Evolutionary conservation across 495 filamentous ascomycete genomes (phyloP).

Genomic region (Aspergillus asperescens): DNA sequence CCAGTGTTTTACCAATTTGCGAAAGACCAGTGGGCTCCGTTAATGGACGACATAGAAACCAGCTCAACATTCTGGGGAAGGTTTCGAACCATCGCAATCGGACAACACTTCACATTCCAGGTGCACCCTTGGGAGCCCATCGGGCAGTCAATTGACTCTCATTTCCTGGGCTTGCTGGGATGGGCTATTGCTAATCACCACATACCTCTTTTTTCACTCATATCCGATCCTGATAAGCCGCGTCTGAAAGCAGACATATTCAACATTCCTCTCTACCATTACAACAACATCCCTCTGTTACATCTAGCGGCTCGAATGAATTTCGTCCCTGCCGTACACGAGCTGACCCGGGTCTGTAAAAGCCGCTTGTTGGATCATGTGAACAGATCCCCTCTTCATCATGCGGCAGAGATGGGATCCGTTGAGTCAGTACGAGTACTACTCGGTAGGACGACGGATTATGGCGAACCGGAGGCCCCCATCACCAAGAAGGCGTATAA

Average conservation of each 20-base stretch:
- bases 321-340: not conserved
- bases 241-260: not conserved
- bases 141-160: not conserved
- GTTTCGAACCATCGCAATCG: not conserved
- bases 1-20: not conserved
- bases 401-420: not conserved
- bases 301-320: not conserved
- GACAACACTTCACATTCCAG: not conserved
- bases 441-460: too few relatives aligned
- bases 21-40: not conserved
- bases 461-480: too few relatives aligned
- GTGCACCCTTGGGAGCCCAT: not conserved
- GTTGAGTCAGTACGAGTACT: not conserved
- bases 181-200: not conserved
- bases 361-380: not conserved
- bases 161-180: not conserved
- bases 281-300: not conserved
- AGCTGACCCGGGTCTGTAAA: not conserved
- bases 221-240: not conserved
- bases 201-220: not conserved
- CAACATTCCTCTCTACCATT: conserved; percentile 1
- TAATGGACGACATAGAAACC: not conserved
- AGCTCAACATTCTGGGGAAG: not conserved
- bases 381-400: not conserved
- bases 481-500: too few relatives aligned